Conservation (phyloP, 306 rosid genomes). For the Ormosia semicastrata region DNA sequence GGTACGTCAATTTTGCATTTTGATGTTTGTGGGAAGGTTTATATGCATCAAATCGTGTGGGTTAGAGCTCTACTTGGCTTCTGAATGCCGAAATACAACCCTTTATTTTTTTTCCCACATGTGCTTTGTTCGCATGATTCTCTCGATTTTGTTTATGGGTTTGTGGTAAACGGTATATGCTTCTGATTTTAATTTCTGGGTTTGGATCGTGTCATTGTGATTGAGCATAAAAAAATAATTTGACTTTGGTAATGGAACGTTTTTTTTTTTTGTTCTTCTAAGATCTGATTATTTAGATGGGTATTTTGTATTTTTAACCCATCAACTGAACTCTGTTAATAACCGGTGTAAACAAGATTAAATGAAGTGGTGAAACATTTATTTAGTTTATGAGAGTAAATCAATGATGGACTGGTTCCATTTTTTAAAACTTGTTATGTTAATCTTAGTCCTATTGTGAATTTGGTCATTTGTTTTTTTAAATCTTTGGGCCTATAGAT, state of each 20-base stretch:
- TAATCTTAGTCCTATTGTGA: too few species aligned
- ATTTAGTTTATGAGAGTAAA: not conserved
- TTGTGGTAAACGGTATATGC: not conserved
- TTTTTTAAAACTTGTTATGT: not conserved
- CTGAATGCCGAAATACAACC: not conserved
- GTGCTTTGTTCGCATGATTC: not conserved
- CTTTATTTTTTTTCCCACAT: not conserved
- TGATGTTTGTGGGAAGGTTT: not conserved
- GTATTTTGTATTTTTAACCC: not conserved
- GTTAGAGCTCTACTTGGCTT: not conserved
- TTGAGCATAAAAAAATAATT: not conserved
- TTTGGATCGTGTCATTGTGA: not conserved
- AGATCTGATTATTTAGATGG: not conserved
- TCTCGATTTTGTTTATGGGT: not conserved
- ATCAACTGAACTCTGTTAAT: not conserved
- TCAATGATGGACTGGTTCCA: not conserved
- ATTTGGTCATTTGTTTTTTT: not conserved
- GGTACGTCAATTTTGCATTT: not conserved
- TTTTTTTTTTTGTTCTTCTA: not conserved
- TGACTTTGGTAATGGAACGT: too few species aligned
- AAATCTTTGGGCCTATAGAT: not conserved
- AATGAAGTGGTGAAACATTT: not conserved
- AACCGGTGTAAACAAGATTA: not conserved
- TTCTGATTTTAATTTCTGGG: not conserved
- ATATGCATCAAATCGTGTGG: not conserved